phyloP scores from a whole-genome alignment of 345 rosid genomes.

The Hibiscus mutabilis region DNA sequence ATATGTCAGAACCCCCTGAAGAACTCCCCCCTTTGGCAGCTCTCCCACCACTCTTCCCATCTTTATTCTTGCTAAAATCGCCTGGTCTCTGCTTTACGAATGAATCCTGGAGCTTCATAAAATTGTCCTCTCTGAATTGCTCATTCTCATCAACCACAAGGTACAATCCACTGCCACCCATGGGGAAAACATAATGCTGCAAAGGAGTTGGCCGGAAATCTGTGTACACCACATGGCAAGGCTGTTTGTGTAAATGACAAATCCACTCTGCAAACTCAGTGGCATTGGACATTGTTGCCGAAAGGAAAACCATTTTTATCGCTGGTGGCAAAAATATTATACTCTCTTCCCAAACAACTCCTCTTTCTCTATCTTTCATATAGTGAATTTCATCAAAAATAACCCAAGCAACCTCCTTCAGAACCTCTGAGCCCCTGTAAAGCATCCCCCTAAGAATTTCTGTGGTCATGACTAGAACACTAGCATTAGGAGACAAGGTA shows the following conservation, averaged over 20 bases:
- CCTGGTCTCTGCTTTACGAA: constrained; percentile 60
- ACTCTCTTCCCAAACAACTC: constrained; percentile 99
- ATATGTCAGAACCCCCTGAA: constrained; percentile 79
- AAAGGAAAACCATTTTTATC: constrained; percentile 96
- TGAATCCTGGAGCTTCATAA: constrained; percentile 77
- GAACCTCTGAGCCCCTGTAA: constrained; percentile 83
- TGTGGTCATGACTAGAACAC: constrained; percentile 95
- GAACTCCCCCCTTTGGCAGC: constrained; percentile 66
- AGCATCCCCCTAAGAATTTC: constrained; percentile 98
- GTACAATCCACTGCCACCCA: constrained; percentile 85
- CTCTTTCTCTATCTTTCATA: constrained; percentile 96
- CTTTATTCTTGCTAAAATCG: constrained; percentile 47
- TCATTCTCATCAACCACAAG: constrained; percentile 96
- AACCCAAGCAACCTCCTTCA: constrained; percentile 99
- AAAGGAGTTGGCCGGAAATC: constrained; percentile 97
- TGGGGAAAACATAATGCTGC: constrained; percentile 96
- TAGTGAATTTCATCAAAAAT: constrained; percentile 97
- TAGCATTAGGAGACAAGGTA: constrained; percentile 89
- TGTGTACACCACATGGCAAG: constrained; percentile 95
- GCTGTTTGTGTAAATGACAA: constrained; percentile 88
- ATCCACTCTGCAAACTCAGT: constrained; percentile 98
- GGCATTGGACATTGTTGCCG: constrained; percentile 98
- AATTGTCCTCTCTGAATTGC: constrained; percentile 89
- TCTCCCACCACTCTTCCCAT: constrained; percentile 78
- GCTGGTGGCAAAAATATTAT: constrained; percentile 90